Conservation (phyloP, 345 rosid species). For the Physaria fendleri region DNA sequence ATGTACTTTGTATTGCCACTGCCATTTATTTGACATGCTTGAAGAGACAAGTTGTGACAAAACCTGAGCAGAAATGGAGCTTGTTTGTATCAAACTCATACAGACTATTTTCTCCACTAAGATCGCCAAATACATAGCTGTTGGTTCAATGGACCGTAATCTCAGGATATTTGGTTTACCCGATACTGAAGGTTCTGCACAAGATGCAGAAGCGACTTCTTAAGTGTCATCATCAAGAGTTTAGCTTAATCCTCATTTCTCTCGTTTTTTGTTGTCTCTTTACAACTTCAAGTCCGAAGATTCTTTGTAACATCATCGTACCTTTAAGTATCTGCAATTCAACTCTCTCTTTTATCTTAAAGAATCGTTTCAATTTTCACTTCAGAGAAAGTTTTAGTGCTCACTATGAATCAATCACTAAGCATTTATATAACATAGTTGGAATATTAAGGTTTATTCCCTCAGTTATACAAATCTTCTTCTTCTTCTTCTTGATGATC, state of each 20-base stretch:
- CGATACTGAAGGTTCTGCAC: constrained; percentile 16
- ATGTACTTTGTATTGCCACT: too few relatives aligned
- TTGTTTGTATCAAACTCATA: not conserved
- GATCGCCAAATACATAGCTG: constrained; percentile 77
- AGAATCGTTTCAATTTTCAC: not conserved
- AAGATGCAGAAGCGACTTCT: constrained; percentile 33
- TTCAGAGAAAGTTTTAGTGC: not conserved
- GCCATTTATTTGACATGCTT: too few relatives aligned
- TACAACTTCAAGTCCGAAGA: not conserved
- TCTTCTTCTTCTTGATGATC: too few relatives aligned
- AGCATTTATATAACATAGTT: too few relatives aligned
- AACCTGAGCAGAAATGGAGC: not conserved
- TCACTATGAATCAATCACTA: too few relatives aligned
- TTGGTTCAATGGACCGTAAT: constrained; percentile 97
- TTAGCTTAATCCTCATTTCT: constrained; percentile 7
- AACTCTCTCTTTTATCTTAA: not conserved
- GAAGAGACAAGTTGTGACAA: constrained; percentile 19
- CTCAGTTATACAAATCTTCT: too few relatives aligned
- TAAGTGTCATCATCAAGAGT: constrained; percentile 2
- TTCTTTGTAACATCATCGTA: not conserved
- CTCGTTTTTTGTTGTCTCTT: constrained; percentile 17
- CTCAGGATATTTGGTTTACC: constrained; percentile 81
- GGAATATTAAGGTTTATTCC: too few relatives aligned
- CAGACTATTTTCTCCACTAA: too few relatives aligned
- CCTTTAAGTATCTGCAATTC: not conserved